Evolutionary conservation across 495 filamentous ascomycete species (phyloP), one percentile per base, ranked within the genome.

Genomic region (Lentithecium fluviatile): DNA sequence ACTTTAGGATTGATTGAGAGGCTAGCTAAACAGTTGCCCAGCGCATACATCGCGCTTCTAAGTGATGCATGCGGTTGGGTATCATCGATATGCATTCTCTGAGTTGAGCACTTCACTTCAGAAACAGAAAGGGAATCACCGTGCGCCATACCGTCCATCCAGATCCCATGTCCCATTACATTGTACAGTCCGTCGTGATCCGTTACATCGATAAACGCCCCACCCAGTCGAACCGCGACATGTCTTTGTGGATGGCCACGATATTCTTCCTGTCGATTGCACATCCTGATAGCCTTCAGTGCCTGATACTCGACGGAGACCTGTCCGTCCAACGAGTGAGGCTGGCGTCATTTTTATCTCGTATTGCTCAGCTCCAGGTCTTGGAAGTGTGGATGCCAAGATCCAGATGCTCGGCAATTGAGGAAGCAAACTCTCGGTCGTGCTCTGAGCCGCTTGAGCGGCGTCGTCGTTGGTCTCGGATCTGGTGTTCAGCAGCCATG

Each of bases 401-500:
- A 15, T 61, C 53, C 21, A 54, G 55, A 36, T 56, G 64, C 36
- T 58, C 65, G 10, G 65, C 65, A 17, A 68, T 68, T 36, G 43
- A 51, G 0, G 47, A 23, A n/a, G 65, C 65, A 24, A 68, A 46
- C 34, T 68, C 65, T 2, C 60, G 55, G 24, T 64, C 60, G 0
- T 40, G 21, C 34, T 38, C 47, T 29, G 66, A 67, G 26, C 62
- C 53, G 48, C 62, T 62, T 25, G 70, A 71, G 32, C 66, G 62
- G 26, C 69, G 66, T 29, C 74, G 56, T 38, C 71, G 58, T 49
- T 74, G 61, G 20, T 59, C 36, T 51, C 74, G 74, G 37, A 88
- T 72, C 66, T 87, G 82, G 54, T 74, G 78, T 66, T 88, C 85
- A 38, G 82, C 80, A 65, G 86, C 82, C 79, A 87, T 84, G 24